Evolutionary conservation across 306 rosid genomes (phyloP).

Genomic region (Canavalia ensiformis): DNA sequence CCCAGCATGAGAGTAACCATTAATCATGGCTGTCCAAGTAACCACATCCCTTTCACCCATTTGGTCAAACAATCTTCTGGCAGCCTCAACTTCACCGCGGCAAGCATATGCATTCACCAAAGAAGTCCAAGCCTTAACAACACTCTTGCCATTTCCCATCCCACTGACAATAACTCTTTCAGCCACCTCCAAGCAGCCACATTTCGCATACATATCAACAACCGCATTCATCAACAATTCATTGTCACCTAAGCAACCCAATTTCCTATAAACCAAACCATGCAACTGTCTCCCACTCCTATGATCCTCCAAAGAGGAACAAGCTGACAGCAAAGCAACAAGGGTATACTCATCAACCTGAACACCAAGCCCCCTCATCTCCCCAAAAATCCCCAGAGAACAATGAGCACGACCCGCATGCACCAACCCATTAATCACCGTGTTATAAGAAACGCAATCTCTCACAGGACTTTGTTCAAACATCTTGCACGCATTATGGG

Average conservation of each 20-base stretch:
- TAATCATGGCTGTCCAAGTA: conserved; percentile 61
- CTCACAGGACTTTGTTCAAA: conserved; percentile 54
- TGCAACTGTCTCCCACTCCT: conserved; percentile 55
- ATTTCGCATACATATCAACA: conserved; percentile 62
- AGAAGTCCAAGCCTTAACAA: conserved; percentile 56
- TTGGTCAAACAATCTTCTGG: conserved; percentile 52
- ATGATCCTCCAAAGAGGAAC: conserved; percentile 45
- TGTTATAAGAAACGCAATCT: conserved; percentile 56
- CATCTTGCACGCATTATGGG: conserved; percentile 36
- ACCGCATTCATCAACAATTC: conserved; percentile 50
- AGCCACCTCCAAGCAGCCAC: conserved; percentile 54
- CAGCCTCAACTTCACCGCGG: conserved; percentile 53
- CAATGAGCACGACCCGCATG: conserved; percentile 39
- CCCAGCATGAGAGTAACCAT: conserved; percentile 53
- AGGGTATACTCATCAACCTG: conserved; percentile 56
- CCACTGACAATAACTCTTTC: conserved; percentile 45
- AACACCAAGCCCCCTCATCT: conserved; percentile 46
- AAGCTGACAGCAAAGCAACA: conserved; percentile 55
- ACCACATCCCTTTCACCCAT: conserved; percentile 52
- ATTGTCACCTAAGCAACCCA: conserved; percentile 40
- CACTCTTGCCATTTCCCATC: conserved; percentile 32
- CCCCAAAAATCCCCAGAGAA: conserved; percentile 40
- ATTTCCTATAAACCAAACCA: conserved; percentile 47
- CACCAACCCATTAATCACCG: conserved; percentile 55
- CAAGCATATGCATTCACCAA: conserved; percentile 54